phyloP scores from a whole-genome alignment of 2,329 filamentous ascomycete genomes.

The Hirsutella minnesotensis region DNA sequence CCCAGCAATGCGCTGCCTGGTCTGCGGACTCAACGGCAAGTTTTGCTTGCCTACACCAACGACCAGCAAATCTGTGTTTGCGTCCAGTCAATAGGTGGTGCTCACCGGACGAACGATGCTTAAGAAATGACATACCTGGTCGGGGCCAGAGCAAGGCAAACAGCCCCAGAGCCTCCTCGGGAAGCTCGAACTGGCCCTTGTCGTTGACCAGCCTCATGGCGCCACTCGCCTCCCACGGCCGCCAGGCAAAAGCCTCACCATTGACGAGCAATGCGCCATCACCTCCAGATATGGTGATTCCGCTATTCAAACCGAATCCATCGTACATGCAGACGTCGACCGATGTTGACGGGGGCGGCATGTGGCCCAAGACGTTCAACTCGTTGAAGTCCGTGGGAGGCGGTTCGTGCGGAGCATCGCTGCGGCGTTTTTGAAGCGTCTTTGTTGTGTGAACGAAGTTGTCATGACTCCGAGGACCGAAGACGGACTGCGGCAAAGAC shows the following conservation, averaged over 20 bases:
- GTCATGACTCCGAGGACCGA: background rate
- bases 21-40: slow-evolving; percentile 63
- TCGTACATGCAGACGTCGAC: slow-evolving; percentile 73
- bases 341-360: slow-evolving; percentile 65
- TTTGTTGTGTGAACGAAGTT: slow-evolving; percentile 7
- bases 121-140: slow-evolving; percentile 50
- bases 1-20: slow-evolving; percentile 58
- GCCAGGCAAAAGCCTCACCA: slow-evolving; percentile 83
- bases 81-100: background rate
- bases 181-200: slow-evolving; percentile 73
- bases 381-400: slow-evolving; percentile 52
- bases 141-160: slow-evolving; percentile 75
- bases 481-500: background rate
- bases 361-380: slow-evolving; percentile 68
- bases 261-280: slow-evolving; percentile 68
- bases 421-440: slow-evolving; percentile 7
- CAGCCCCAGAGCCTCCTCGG: slow-evolving; percentile 58
- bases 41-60: slow-evolving; percentile 74
- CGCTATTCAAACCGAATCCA: slow-evolving; percentile 81
- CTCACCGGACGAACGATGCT: background rate
- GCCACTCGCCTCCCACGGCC: slow-evolving; percentile 55
- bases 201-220: slow-evolving; percentile 49
- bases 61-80: slow-evolving; percentile 68
- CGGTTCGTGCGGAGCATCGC: slow-evolving; percentile 17
- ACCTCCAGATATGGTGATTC: slow-evolving; percentile 55